Evolutionary conservation across 2,329 filamentous ascomycete species (phyloP), one percentile per base, ranked within the genome.

Genomic region (Diplodia seriata): DNA sequence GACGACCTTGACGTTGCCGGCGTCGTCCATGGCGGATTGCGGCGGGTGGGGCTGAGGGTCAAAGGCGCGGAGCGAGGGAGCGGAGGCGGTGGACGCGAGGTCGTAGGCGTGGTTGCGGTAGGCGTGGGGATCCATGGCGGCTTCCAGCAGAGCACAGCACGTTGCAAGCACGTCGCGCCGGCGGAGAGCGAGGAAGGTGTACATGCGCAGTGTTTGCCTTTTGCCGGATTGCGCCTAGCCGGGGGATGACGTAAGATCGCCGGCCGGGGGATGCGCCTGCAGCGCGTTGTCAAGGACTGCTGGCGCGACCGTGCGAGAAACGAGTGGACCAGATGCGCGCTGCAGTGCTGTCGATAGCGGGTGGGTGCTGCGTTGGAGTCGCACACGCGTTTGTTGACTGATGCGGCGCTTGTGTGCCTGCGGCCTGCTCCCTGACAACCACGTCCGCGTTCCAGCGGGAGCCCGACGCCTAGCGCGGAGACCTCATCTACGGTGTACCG

Each of bases 1-100:
- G 14, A 84, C 82, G 63, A 84, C 82, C 75, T 84, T 84, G 73
- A 84, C 82, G 70, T 84, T 84, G 67, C 81, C 82, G 9, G 78
- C 78, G 55, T 82, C 82, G 67, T 77, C 77, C 61, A 74, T 72
- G 31, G 79, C 75, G 57, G 75, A 75, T 70, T 54, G 51, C 70
- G 70, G 55, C 74, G 70, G 74, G 75, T 77, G 70, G 73, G 72
- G 61, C 51, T 72, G 70, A 14, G 79, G 76, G 61, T 79, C 76
- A 56, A 77, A 72, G 31, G 80, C 80, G 70, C 82, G 78, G 73
- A 84, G 72, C 65, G 80, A 82, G 59, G 81, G 80, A 67, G 80
- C 76, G 65, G 81, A 83, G 26, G 82, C 81, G 33, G 78, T 74
- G 56, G 71, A 73, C 61, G 76, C 74, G 72, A 76, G 70, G 56